These are phyloP conservation scores for Prunella vulgaris DNA, from an alignment of 257 asterid genomes.

Conservation along the genomic window DNA sequence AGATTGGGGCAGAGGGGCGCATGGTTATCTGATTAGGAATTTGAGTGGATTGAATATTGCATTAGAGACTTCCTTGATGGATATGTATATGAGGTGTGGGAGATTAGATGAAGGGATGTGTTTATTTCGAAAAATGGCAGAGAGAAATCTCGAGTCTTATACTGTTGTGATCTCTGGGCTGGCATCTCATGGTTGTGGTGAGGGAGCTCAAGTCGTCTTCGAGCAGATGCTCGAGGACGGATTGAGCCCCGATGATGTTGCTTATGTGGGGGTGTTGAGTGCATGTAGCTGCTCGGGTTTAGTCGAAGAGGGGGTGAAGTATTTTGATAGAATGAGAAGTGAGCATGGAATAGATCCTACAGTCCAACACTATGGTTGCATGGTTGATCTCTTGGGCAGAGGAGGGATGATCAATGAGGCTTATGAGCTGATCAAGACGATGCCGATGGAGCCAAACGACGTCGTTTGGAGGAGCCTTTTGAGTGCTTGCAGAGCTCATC, in stretches of 20 bases:
- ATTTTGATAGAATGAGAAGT: constrained; percentile 46
- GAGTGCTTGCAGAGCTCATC: constrained; percentile 56
- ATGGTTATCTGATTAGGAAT: constrained; percentile 58
- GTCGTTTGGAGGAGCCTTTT: constrained; percentile 76
- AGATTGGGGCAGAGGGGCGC: constrained; percentile 52
- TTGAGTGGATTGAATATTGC: constrained; percentile 60
- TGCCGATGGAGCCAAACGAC: constrained; percentile 62
- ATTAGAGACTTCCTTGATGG: constrained; percentile 54
- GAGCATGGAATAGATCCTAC: constrained; percentile 51
- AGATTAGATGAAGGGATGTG: constrained; percentile 49
- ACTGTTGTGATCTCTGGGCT: constrained; percentile 66
- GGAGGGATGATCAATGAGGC: constrained; percentile 57
- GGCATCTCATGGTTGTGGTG: constrained; percentile 54
- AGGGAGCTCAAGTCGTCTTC: constrained; percentile 50
- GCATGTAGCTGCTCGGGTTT: constrained; percentile 66
- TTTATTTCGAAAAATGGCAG: constrained; percentile 40
- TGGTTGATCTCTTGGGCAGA: constrained; percentile 72
- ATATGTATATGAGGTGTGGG: constrained; percentile 75
- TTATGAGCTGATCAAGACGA: constrained; percentile 44
- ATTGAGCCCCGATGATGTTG: constrained; percentile 58
- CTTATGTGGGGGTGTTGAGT: constrained; percentile 60
- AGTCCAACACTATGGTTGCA: constrained; percentile 74
- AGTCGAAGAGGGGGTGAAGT: constrained; percentile 46
- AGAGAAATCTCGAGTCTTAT: constrained; percentile 52
- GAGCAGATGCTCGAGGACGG: constrained; percentile 54